A percentile compares a stretch with the other conserved stretches of the same genome.
These are phyloP conservation scores for Chloranthus sessilifolius DNA, from an alignment of 164 flowering plant species.

Conservation along the genomic window DNA sequence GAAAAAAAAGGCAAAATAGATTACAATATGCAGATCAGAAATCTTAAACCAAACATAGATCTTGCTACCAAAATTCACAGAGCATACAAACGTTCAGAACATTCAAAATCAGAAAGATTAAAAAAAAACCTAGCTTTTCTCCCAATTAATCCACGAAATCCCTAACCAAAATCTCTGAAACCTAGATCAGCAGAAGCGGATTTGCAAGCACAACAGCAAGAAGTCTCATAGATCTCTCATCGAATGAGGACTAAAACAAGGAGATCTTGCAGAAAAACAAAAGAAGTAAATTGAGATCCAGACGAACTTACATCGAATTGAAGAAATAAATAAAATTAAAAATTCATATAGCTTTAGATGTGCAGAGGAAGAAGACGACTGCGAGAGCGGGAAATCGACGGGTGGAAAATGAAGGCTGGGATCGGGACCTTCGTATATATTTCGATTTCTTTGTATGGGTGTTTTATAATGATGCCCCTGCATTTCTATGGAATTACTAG, in stretches of 20 bases:
- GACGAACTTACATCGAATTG: too few relatives aligned
- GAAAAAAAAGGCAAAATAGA: too few relatives aligned
- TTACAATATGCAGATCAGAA: too few relatives aligned
- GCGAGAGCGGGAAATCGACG: conserved; percentile 16
- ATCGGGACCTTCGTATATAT: not conserved
- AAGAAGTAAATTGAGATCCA: not conserved
- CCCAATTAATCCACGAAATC: not conserved
- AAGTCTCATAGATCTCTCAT: not conserved
- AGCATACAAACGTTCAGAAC: not conserved
- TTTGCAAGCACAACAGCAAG: not conserved
- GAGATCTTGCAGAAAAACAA: not conserved
- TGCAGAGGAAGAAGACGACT: conserved; percentile 6
- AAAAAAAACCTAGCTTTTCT: not conserved
- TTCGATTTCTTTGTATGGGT: too few relatives aligned
- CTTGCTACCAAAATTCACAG: not conserved
- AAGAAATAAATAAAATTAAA: not conserved
- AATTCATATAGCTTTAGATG: not conserved
- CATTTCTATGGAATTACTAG: not conserved
- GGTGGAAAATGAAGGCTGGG: conserved; percentile 1
- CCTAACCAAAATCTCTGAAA: not conserved
- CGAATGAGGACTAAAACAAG: not conserved
- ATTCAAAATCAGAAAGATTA: not conserved
- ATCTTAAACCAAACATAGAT: too few relatives aligned
- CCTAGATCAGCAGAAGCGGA: not conserved
- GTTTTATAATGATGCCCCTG: not conserved